Percentiles rank a stretch among this genome's conserved stretches.
These are phyloP conservation scores for Plenodomus lindquistii DNA, from an alignment of 2,329 filamentous ascomycete species.

Conservation along the genomic window DNA sequence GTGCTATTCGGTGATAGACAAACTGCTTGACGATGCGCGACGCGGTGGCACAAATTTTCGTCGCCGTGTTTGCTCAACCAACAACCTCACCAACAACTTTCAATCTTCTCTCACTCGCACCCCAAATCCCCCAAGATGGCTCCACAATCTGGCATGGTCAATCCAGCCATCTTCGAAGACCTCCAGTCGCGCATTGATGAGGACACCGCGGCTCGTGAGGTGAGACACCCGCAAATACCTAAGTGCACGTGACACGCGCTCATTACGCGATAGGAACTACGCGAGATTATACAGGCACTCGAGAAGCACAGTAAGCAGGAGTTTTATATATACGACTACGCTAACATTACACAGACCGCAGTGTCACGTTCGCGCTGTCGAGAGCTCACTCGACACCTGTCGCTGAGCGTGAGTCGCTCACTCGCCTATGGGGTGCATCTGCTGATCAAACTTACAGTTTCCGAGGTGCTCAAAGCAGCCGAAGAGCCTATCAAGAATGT, in stretches of 20 bases:
- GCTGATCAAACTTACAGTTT: conserved; percentile 56
- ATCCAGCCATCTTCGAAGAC: conserved; percentile 82
- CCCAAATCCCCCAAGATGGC: conserved; percentile 25
- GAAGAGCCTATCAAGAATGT: conserved; percentile 72
- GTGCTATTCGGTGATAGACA: no score
- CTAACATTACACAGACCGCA: conserved; percentile 60
- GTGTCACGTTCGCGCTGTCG: conserved; percentile 80
- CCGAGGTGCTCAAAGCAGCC: conserved; percentile 69
- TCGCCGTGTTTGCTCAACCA: conserved; percentile 7
- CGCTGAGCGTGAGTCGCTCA: conserved; percentile 56
- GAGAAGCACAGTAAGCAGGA: conserved; percentile 68
- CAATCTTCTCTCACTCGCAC: conserved; percentile 1
- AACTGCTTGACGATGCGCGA: neutral
- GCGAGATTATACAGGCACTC: conserved; percentile 77
- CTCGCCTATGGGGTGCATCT: neutral
- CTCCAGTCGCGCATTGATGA: conserved; percentile 90
- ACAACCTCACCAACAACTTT: conserved; percentile 1
- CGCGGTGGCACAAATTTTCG: neutral
- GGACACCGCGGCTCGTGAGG: conserved; percentile 78
- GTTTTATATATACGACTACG: neutral
- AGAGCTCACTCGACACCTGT: conserved; percentile 86
- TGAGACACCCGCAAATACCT: conserved; percentile 39
- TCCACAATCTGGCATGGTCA: conserved; percentile 61
- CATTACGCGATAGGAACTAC: conserved; percentile 62
- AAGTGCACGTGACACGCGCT: conserved; percentile 37